Base-by-base conservation (phyloP, 768 basidiomycete genomes). In the Amyloporia xantha region DNA sequence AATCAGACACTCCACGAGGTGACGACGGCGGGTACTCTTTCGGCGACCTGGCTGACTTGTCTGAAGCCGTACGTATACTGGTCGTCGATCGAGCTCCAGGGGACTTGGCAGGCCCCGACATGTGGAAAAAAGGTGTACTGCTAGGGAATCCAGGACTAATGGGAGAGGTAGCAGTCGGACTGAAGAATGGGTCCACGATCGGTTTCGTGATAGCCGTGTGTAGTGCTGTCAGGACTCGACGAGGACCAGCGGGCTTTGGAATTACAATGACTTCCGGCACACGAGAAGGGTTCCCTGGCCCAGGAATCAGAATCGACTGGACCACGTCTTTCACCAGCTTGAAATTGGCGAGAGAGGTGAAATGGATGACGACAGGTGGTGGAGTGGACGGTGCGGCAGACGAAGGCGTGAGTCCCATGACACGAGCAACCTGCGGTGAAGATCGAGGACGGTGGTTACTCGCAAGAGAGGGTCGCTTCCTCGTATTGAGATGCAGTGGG, bases 231-330 rank as follows among this genome's bases (percentile, higher is more conserved):
- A 99, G 71, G 57, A 97, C 84, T 7, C 95, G 82, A 33, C 95
- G 81, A 5, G 96, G 96, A 4, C 96, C 95, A 15, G 89, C 94
- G 9, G 95, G 95, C 67, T 98, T 99, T 19, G 94, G 95, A 33
- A 98, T 85, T 56, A 99, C 91, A 77, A 98, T 89, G 24, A 99
- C 81, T 58, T 99, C 96, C 1, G 96, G 85, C 10, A 86, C 64
- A 13, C 74, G 71, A 20, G 69, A 61, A 59, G 71, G 51, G 10
- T 76, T 67, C 28, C 69, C 65, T 19, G 67, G 58, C 45, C 76
- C 77, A 1, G 74, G 72, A 33, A 64, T 63, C 53, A 86, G 69
- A 17, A 83, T 71, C 15, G 79, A 80, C 55, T 93, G 86, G 17
- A 98, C 74, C 10, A 84, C 73, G 56, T 97, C 93, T 61, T 89